These are phyloP conservation scores for Melocanna baccifera DNA, from an alignment of 176 grass and related monocot genomes.

Conservation along the genomic window DNA sequence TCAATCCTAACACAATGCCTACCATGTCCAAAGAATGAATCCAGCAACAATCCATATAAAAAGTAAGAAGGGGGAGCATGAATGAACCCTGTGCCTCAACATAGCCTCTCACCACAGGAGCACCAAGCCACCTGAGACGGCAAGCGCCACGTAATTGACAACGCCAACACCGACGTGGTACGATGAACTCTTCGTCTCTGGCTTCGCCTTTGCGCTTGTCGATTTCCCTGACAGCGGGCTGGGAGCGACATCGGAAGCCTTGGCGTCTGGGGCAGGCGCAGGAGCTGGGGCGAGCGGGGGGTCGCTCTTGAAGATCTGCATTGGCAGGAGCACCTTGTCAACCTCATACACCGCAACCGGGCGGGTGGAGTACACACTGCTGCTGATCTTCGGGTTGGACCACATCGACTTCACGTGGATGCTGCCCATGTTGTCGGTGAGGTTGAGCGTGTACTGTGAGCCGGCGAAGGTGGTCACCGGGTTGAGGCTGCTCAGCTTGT, in stretches of 20 bases:
- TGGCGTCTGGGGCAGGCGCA: slow-evolving; percentile 67
- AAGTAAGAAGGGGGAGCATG: slow-evolving; percentile 12
- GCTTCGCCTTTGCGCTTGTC: slow-evolving; percentile 26
- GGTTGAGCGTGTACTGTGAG: slow-evolving; percentile 64
- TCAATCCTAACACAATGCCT: slow-evolving; percentile 42
- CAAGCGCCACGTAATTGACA: slow-evolving; percentile 29
- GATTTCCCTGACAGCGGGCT: slow-evolving; percentile 30
- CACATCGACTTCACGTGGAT: slow-evolving; percentile 69
- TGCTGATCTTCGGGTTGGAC: slow-evolving; percentile 84
- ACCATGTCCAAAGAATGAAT: slow-evolving; percentile 81
- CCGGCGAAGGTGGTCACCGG: slow-evolving; percentile 80
- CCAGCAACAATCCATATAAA: slow-evolving; percentile 50
- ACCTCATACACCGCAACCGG: slow-evolving; percentile 82
- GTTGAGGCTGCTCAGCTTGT: slow-evolving; percentile 64
- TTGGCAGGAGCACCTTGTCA: slow-evolving; percentile 70
- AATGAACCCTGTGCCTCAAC: slow-evolving; percentile 29
- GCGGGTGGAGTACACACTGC: slow-evolving; percentile 69
- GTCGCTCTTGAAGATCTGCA: slow-evolving; percentile 74
- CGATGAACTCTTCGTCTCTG: slow-evolving; percentile 28
- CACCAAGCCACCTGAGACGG: slow-evolving; percentile 47
- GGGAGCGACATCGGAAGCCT: slow-evolving; percentile 47
- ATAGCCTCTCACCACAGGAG: slow-evolving; percentile 40
- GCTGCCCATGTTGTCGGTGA: slow-evolving; percentile 65
- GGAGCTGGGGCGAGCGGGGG: slow-evolving; percentile 71
- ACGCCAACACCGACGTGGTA: neutral